A percentile compares a stretch with the other conserved stretches of the same genome.
Conservation (phyloP, 495 filamentous ascomycete genomes). For the Terfezia claveryi region DNA sequence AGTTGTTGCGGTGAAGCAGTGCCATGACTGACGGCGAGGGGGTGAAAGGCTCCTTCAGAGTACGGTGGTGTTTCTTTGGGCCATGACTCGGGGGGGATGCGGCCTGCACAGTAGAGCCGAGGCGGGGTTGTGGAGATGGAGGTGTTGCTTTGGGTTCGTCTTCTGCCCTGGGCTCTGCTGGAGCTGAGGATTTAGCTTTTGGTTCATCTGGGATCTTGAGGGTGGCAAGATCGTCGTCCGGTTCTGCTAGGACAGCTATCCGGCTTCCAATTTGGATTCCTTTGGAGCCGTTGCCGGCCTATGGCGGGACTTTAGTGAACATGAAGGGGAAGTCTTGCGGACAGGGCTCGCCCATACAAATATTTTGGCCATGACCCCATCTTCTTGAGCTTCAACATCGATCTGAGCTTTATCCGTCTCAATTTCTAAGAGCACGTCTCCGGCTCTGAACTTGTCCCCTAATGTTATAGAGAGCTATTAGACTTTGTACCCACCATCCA, state of each 20-base stretch:
- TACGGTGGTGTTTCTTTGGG: conserved; percentile 15
- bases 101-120: conserved; percentile 3
- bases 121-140: conserved; percentile 9
- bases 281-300: conserved; percentile 42
- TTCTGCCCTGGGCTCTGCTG: not conserved
- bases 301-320: conserved; percentile 13
- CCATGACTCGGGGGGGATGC: conserved; percentile 13
- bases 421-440: conserved; percentile 65
- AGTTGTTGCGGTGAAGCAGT: conserved; percentile 52
- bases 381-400: conserved; percentile 77
- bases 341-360: conserved; percentile 20
- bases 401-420: conserved; percentile 78
- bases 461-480: conserved; percentile 8
- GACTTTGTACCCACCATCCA: not conserved
- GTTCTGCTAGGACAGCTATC: conserved; percentile 56
- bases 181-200: not conserved
- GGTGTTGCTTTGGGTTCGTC: not conserved
- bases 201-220: conserved; percentile 46
- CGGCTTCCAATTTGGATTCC: conserved; percentile 45
- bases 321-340: conserved; percentile 1
- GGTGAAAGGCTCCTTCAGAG: conserved; percentile 16
- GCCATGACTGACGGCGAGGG: conserved; percentile 50
- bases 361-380: conserved; percentile 60
- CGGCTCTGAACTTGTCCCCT: conserved; percentile 44
- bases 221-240: conserved; percentile 46